Base-by-base conservation (phyloP, 2,329 filamentous ascomycete species). In the Zasmidium angulare region DNA sequence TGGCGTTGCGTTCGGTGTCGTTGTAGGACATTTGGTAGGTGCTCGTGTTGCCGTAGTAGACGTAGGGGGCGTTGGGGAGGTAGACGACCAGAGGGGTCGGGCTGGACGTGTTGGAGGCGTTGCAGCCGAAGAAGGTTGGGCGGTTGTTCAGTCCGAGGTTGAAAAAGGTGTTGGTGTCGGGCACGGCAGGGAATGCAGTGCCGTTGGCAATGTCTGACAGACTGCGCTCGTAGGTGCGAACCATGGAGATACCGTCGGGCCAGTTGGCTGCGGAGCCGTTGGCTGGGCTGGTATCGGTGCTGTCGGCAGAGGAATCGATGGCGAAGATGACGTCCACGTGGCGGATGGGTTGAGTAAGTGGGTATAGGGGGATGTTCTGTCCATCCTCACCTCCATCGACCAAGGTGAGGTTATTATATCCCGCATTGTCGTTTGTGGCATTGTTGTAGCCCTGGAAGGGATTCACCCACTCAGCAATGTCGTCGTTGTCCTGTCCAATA, bases 281-380 rank as follows among this genome's bases (percentile, higher is more conserved):
- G 7, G 68, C 69, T 0, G 72, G 70, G 11, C 62, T 69, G 2
- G 64, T 68, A 11, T 58, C 66, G 36, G 77, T 75, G 0, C 86
- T 91, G 71, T 95, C 90, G 1, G 89, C 89, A 1, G 88, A 91
- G 2, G 86, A 86, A 72, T 95, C 91, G 47, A 93, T 78, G 1
- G 90, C 89, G 69, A 93, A 93, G 70, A 95, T 88, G 31, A 93
- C 88, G 70, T 95, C 91, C 40, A 95, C 84, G 17, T 81, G 70
- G 46, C 90, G 87, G n/a, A 78, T 70, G 0, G 88, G 88, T 68
- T 93, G 88, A 63, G 92, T 89, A 6, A 93, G 81, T 0, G 89
- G 90, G 70, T 91, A 85, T 0, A 93, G 76, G 1, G 91, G 90
- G 46, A 95, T 86, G 71, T 95, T 95, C 69, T 96, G 88, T 1